Evolutionary conservation across 768 basidiomycete species (phyloP).

Genomic region (Brasilioporus rufonigricans): DNA sequence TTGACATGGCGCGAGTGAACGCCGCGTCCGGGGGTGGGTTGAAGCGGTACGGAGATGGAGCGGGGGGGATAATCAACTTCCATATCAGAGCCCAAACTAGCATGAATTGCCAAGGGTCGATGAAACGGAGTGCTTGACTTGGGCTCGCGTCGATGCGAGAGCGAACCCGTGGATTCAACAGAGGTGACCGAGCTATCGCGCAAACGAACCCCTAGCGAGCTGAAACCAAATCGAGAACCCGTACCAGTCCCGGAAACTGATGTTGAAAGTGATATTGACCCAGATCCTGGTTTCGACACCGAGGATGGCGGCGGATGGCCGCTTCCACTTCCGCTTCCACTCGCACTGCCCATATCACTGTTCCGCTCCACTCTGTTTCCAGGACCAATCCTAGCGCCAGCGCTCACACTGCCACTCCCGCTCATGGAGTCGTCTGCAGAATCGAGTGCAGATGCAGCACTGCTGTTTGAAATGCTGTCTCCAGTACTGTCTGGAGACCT

Average conservation of each 20-base stretch:
- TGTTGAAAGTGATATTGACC: slow-evolving; percentile 25
- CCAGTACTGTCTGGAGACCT: slow-evolving; percentile 26
- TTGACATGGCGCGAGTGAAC: slow-evolving; percentile 3
- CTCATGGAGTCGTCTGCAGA: slow-evolving; percentile 25
- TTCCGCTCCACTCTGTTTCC: slow-evolving; percentile 7
- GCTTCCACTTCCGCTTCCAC: slow-evolving; percentile 6
- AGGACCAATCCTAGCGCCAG: slow-evolving; percentile 6
- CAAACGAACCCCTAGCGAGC: slow-evolving; percentile 21
- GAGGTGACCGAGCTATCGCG: slow-evolving; percentile 32
- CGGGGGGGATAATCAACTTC: slow-evolving; percentile 26
- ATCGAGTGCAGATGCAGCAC: slow-evolving; percentile 21
- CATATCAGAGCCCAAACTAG: slow-evolving; percentile 19
- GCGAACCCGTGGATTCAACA: slow-evolving; percentile 19
- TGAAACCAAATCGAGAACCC: slow-evolving; percentile 24
- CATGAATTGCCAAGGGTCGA: slow-evolving; percentile 8
- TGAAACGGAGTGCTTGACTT: slow-evolving; percentile 5
- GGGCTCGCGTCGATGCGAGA: slow-evolving; percentile 1
- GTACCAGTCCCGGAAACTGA: slow-evolving; percentile 24
- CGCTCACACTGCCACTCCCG: slow-evolving; percentile 2
- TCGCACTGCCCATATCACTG: slow-evolving; percentile 10
- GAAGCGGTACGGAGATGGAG: slow-evolving; percentile 19
- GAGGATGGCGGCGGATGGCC: slow-evolving; percentile 12
- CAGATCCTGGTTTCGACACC: slow-evolving; percentile 21
- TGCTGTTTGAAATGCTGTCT: slow-evolving; percentile 23
- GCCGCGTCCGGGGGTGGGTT: slow-evolving; percentile 1